phyloP scores from a whole-genome alignment of 2,329 filamentous ascomycete genomes.

The Myrmaecium sp. region DNA sequence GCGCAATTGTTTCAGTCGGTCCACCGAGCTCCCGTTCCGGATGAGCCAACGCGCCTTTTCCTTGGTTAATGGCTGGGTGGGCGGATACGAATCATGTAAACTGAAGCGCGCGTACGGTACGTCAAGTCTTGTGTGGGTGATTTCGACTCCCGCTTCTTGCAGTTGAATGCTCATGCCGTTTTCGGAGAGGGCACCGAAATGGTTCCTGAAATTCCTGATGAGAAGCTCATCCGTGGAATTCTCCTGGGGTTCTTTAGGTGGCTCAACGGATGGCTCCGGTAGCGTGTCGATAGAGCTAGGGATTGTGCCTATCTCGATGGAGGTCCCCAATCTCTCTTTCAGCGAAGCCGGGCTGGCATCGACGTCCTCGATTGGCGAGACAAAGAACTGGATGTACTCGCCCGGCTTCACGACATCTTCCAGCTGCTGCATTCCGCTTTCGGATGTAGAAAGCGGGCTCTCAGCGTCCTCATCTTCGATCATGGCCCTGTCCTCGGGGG shows the following conservation, averaged over 20 bases:
- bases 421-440: conserved; percentile 18
- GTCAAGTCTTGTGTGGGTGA: conserved; percentile 29
- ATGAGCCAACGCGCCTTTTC: too few relatives aligned
- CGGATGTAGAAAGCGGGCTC: conserved; percentile 29
- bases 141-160: background rate
- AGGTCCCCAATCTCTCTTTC: too few relatives aligned
- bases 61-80: too few relatives aligned
- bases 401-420: conserved; percentile 44
- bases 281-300: conserved; percentile 27
- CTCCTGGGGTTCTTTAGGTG: conserved; percentile 4
- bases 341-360: background rate
- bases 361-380: conserved; percentile 8
- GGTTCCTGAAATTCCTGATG: conserved; percentile 12
- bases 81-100: too few relatives aligned
- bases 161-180: conserved; percentile 26
- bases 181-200: conserved; percentile 48
- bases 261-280: conserved; percentile 10
- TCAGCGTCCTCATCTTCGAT: conserved; percentile 39
- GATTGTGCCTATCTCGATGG: conserved; percentile 23
- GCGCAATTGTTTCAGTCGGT: too few relatives aligned
- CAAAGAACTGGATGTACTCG: conserved; percentile 36
- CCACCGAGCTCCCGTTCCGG: too few relatives aligned
- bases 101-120: conserved; percentile 26
- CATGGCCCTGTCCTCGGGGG: too few relatives aligned
- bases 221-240: conserved; percentile 5